Evolutionary conservation across 1,139 yeast species (phyloP).

Genomic region (Meyerozyma elateridarum): DNA sequence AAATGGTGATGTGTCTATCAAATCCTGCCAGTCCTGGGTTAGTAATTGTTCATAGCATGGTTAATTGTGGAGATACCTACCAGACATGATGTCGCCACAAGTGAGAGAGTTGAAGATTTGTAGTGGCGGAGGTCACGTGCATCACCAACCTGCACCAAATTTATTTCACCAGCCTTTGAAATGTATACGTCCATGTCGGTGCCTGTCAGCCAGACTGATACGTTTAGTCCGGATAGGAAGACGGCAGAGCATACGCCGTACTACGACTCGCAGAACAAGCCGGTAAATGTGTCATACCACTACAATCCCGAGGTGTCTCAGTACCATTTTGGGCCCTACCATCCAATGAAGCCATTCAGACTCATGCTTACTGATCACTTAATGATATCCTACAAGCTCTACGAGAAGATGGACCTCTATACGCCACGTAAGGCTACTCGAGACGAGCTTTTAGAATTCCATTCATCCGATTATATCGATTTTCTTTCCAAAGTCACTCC

Average conservation of each 20-base stretch:
- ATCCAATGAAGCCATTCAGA: conserved; percentile 98
- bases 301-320: conserved; percentile 77
- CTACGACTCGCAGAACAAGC: conserved; percentile 41
- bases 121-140: no score
- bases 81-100: no score
- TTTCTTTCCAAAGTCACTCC: conserved; percentile 81
- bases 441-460: conserved; percentile 76
- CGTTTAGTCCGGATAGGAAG: conserved; percentile 50
- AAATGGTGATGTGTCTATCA: conserved; percentile 96
- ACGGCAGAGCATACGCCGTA: conserved; percentile 57
- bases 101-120: no score
- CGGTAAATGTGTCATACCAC: conserved; percentile 75
- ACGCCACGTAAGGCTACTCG: conserved; percentile 77
- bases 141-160: no score
- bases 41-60: no score
- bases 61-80: no score
- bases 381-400: conserved; percentile 77
- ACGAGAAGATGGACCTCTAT: conserved; percentile 86
- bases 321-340: conserved; percentile 86
- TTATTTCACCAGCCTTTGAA: no score
- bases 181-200: conserved; percentile 15
- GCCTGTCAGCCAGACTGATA: conserved; percentile 20
- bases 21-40: conserved; percentile 74
- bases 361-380: conserved; percentile 91
- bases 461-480: conserved; percentile 81